Evolutionary conservation across 768 basidiomycete species (phyloP).

Genomic region (Rhodocollybia butyracea): DNA sequence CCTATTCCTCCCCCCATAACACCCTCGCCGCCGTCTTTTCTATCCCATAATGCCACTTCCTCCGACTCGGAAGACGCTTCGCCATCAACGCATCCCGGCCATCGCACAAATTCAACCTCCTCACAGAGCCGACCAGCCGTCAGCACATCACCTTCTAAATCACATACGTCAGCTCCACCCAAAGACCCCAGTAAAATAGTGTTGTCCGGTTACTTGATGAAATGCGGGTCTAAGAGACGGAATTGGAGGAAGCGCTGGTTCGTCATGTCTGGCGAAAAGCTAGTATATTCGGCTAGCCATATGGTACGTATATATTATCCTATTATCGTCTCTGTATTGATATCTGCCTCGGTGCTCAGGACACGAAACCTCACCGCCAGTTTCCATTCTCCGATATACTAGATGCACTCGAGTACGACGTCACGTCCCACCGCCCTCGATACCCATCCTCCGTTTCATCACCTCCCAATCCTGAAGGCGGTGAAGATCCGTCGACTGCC

Average conservation of each 20-base stretch:
- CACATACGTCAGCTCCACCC: conserved; percentile 21
- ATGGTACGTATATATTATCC: conserved; percentile 64
- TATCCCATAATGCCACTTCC: conserved; percentile 54
- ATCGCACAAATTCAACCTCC: conserved; percentile 38
- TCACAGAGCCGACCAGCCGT: conserved; percentile 41
- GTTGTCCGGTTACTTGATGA: conserved; percentile 91
- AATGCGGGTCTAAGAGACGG: conserved; percentile 89
- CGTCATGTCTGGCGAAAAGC: conserved; percentile 80
- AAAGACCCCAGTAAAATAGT: conserved; percentile 78
- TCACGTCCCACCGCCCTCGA: conserved; percentile 47
- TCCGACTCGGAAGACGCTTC: conserved; percentile 78
- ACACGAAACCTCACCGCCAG: conserved; percentile 82
- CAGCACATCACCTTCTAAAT: conserved; percentile 42
- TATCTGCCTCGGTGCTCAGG: conserved; percentile 44
- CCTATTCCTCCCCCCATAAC: conserved; percentile 31
- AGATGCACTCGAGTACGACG: conserved; percentile 87
- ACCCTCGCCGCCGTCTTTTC: conserved; percentile 46
- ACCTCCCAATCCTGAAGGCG: conserved; percentile 32
- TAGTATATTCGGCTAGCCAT: conserved; percentile 89
- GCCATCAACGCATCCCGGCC: conserved; percentile 37
- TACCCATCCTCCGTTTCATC: conserved; percentile 36
- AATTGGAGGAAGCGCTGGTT: conserved; percentile 99
- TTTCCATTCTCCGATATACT: conserved; percentile 84
- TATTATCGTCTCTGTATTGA: conserved; percentile 3
- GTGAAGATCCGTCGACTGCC: conserved; percentile 40